Conservation (phyloP, 1,139 yeast genomes). For the Saccharomyces hybrid region DNA sequence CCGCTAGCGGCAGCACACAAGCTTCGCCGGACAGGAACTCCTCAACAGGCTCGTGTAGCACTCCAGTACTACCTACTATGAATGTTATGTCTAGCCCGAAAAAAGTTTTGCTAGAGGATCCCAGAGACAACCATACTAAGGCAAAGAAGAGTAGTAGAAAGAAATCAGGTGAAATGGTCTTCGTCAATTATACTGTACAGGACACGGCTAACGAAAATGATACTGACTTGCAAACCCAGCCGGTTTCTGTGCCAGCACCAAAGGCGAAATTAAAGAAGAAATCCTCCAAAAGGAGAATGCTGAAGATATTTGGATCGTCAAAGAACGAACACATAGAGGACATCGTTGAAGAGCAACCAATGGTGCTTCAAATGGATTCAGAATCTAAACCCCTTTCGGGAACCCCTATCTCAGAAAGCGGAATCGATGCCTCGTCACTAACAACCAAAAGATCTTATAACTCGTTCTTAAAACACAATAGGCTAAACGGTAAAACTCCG, state of each 20-base stretch:
- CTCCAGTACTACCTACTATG: constrained; percentile 9
- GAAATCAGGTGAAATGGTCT: constrained; percentile 29
- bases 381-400: constrained; percentile 2
- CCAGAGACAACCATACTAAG: constrained; percentile 15
- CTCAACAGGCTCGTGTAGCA: constrained; percentile 5
- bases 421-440: background rate
- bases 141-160: constrained; percentile 13
- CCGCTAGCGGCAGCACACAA: constrained; percentile 5
- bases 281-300: constrained; percentile 26
- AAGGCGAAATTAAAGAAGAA: constrained; percentile 16
- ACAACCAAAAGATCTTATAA: constrained; percentile 21
- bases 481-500: constrained; percentile 5
- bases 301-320: constrained; percentile 27
- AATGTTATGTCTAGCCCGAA: constrained; percentile 26
- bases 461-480: constrained; percentile 20
- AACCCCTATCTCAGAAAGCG: constrained; percentile 3
- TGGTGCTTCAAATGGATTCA: constrained; percentile 1
- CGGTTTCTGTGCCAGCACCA: constrained; percentile 4
- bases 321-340: constrained; percentile 7
- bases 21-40: constrained; percentile 7
- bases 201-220: constrained; percentile 12
- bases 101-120: constrained; percentile 25
- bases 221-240: background rate
- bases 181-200: constrained; percentile 31
- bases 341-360: background rate